A percentile compares a stretch with the other conserved stretches of the same genome.
These are phyloP conservation scores for Saussurea involucrata DNA, from an alignment of 129 eudicot genomes.

Conservation along the genomic window DNA sequence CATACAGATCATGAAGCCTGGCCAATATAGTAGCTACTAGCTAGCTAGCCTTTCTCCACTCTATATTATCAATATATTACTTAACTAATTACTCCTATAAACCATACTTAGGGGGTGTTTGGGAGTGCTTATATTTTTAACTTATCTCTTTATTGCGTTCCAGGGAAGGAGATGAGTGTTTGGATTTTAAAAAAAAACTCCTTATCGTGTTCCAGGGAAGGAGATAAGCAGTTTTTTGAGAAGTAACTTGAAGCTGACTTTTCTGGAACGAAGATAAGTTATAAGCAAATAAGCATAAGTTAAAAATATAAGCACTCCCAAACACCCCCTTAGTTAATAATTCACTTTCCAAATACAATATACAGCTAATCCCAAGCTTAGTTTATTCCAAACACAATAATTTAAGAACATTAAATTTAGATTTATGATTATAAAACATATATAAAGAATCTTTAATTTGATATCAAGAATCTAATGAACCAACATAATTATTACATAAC, in stretches of 20 bases:
- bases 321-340: no score
- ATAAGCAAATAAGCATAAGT: no score
- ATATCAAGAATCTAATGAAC: neutral
- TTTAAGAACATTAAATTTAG: neutral
- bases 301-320: no score
- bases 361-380: neutral
- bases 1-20: slow-evolving; percentile 28
- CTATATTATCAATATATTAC: neutral
- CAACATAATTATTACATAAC: neutral
- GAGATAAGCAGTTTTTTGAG: no score
- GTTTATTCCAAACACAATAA: neutral
- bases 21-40: neutral
- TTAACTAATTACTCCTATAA: neutral
- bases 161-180: no score
- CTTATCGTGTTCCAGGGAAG: no score
- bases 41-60: neutral
- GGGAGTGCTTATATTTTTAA: no score
- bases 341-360: neutral
- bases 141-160: no score
- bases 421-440: neutral
- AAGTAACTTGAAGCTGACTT: no score
- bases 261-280: no score
- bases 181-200: no score
- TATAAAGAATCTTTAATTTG: neutral
- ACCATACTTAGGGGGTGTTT: no score